Conservation (phyloP, 2,329 filamentous ascomycete species). For the Acrocalymma vagum region DNA sequence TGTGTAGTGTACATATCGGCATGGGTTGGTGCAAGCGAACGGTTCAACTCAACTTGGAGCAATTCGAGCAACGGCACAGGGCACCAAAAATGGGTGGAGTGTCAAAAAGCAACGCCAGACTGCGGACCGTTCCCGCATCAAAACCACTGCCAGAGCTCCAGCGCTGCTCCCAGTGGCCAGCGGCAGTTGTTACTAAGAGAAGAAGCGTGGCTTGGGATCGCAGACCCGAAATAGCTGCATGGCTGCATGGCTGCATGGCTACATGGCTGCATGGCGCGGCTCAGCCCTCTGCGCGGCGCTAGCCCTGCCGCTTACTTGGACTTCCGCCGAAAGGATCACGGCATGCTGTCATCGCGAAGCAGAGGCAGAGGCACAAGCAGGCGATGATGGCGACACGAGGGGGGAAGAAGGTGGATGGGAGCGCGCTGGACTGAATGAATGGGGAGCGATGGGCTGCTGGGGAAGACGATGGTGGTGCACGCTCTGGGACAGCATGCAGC, state of each 20-base stretch:
- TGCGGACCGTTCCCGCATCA: conserved; percentile 49
- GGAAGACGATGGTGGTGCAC: conserved; percentile 11
- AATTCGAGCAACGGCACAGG: conserved; percentile 33
- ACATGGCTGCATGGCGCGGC: conserved; percentile 27
- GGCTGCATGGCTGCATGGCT: conserved; percentile 27
- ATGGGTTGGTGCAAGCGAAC: conserved; percentile 47
- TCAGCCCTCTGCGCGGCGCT: conserved; percentile 40
- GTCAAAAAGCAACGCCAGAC: conserved; percentile 36
- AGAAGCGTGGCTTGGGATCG: conserved; percentile 39
- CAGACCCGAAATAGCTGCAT: conserved; percentile 40
- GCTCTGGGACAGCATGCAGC: conserved; percentile 8
- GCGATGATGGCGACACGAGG: conserved; percentile 2
- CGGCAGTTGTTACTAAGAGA: conserved; percentile 39
- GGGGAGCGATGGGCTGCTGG: no score
- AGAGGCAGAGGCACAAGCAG: conserved; percentile 5
- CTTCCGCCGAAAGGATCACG: conserved; percentile 28
- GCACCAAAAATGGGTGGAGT: conserved; percentile 23
- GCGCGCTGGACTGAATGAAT: no score
- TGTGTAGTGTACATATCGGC: no score
- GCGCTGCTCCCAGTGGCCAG: no score
- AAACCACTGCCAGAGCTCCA: conserved; percentile 30
- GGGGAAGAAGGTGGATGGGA: conserved; percentile 4
- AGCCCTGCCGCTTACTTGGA: conserved; percentile 33
- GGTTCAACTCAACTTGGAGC: conserved; percentile 41
- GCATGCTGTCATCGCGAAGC: conserved; percentile 25